Conservation (phyloP, 768 basidiomycete species). For the Psilocybe sp. region DNA sequence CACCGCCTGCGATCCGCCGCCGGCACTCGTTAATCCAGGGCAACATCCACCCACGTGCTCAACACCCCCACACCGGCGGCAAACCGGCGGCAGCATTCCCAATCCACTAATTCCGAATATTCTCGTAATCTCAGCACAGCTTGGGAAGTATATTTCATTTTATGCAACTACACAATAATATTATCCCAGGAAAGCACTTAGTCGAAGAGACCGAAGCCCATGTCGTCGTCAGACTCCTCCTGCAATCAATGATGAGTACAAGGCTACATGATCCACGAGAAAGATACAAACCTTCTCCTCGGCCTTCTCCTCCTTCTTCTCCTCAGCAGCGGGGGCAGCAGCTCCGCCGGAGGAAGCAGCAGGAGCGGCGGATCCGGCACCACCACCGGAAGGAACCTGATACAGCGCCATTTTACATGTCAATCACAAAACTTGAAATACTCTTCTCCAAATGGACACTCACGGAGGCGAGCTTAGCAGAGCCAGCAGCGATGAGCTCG, state of each 20-base stretch:
- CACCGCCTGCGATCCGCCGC: constrained; percentile 26
- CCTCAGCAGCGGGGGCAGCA: constrained; percentile 64
- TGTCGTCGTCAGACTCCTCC: constrained; percentile 97
- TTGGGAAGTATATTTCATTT: constrained; percentile 5
- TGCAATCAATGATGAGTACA: constrained; percentile 26
- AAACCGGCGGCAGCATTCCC: neutral
- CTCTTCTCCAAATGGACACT: constrained; percentile 19
- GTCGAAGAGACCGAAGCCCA: constrained; percentile 99
- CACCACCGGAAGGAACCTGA: constrained; percentile 88
- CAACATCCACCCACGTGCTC: constrained; percentile 20
- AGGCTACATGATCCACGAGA: neutral
- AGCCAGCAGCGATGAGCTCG: constrained; percentile 90
- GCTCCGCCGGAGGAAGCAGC: constrained; percentile 51
- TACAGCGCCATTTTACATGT: neutral
- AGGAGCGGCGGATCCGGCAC: constrained; percentile 47
- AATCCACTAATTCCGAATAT: too few relatives aligned
- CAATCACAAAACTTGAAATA: neutral
- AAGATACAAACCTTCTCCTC: constrained; percentile 68
- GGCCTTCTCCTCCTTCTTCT: constrained; percentile 87
- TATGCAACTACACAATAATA: constrained; percentile 12
- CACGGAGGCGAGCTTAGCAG: constrained; percentile 91
- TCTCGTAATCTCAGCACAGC: neutral
- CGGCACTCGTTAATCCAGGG: constrained; percentile 24
- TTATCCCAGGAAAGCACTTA: constrained; percentile 32
- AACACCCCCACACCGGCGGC: constrained; percentile 33